Evolutionary conservation across 108 stramenopile species (phyloP).

Genomic region (Cyclotella kingstonii): DNA sequence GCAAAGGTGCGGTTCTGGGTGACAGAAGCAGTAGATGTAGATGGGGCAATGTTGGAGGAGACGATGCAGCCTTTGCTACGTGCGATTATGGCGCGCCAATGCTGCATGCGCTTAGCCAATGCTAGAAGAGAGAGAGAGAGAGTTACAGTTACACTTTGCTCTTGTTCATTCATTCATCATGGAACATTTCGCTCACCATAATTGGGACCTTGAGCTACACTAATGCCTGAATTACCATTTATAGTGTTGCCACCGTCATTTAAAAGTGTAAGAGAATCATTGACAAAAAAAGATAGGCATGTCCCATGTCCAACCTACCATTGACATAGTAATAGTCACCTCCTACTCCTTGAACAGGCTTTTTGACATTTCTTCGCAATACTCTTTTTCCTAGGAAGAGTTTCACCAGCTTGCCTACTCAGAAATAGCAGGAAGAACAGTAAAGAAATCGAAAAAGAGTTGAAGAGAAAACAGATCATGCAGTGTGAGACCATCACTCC

Average conservation of each 20-base stretch:
- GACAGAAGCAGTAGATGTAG: constrained; percentile 94
- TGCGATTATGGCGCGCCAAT: constrained; percentile 96
- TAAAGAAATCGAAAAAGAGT: too few relatives aligned
- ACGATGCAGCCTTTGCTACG: constrained; percentile 87
- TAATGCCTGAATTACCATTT: constrained; percentile 86
- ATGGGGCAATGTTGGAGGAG: constrained; percentile 95
- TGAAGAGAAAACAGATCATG: too few relatives aligned
- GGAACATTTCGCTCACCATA: constrained; percentile 42
- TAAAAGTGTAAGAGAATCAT: too few relatives aligned
- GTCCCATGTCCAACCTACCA: background rate
- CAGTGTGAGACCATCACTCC: too few relatives aligned
- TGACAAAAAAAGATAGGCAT: background rate
- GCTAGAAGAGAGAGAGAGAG: constrained; percentile 28
- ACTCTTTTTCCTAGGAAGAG: constrained; percentile 67
- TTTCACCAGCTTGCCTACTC: constrained; percentile 59
- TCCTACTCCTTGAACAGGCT: constrained; percentile 55
- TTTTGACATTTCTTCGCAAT: constrained; percentile 73
- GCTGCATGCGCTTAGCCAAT: constrained; percentile 97
- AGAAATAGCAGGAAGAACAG: too few relatives aligned
- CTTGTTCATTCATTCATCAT: background rate
- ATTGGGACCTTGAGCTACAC: constrained; percentile 97
- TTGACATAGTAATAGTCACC: constrained; percentile 61
- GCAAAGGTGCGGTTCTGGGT: constrained; percentile 94
- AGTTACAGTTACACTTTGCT: background rate
- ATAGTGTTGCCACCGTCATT: too few relatives aligned